Conservation (phyloP, 164 flowering plant species). For the Tetracentron sinense region DNA sequence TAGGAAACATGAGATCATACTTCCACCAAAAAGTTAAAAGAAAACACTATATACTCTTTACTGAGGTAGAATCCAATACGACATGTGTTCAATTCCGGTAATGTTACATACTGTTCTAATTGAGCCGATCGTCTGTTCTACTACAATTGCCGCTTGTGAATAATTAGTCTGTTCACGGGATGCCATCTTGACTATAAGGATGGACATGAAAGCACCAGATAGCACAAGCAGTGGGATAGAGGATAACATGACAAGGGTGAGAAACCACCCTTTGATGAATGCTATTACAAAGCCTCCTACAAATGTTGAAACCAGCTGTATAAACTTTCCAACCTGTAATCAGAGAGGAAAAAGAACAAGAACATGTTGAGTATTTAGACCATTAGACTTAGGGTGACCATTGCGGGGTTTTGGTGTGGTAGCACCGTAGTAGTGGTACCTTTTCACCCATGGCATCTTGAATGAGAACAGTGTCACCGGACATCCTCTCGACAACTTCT, state of each 20-base stretch:
- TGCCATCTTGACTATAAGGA: slow-evolving; percentile 39
- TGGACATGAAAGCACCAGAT: slow-evolving; percentile 38
- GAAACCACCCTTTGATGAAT: slow-evolving; percentile 69
- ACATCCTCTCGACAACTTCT: too few species aligned
- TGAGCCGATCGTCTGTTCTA: slow-evolving; percentile 70
- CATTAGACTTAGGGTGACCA: too few species aligned
- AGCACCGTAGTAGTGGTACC: too few species aligned
- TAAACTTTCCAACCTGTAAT: slow-evolving; percentile 60
- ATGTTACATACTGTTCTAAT: slow-evolving; percentile 58
- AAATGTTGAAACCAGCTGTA: slow-evolving; percentile 53
- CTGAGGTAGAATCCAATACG: background rate
- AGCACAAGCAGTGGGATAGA: slow-evolving; percentile 45
- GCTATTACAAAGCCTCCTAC: slow-evolving; percentile 60
- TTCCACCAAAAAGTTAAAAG: too few species aligned
- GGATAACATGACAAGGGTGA: slow-evolving; percentile 53
- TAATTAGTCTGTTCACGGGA: slow-evolving; percentile 54
- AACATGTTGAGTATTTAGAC: too few species aligned
- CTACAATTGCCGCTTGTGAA: slow-evolving; percentile 49
- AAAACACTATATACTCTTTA: too few species aligned
- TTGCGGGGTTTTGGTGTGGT: too few species aligned
- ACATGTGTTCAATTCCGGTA: too few species aligned
- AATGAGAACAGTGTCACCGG: too few species aligned
- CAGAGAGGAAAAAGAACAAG: too few species aligned
- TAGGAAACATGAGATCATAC: too few species aligned
- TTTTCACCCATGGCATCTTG: too few species aligned